These are phyloP conservation scores for Meyerozyma athensensis DNA, from an alignment of 1,139 yeast species.

Conservation along the genomic window DNA sequence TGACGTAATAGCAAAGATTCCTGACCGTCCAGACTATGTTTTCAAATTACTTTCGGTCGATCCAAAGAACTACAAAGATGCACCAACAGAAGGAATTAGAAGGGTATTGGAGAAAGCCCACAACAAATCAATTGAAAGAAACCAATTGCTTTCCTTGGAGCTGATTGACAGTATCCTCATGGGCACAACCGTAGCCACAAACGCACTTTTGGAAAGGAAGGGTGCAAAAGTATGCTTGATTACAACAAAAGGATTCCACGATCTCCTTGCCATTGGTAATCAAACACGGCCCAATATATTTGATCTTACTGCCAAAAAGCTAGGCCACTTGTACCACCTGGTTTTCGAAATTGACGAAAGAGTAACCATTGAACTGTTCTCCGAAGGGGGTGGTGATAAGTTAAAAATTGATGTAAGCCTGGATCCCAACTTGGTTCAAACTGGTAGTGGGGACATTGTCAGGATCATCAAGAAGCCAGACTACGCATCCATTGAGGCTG, in stretches of 20 bases:
- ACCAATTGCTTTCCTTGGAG: constrained; percentile 25
- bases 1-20: constrained; percentile 60
- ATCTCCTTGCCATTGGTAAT: constrained; percentile 39
- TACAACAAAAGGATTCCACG: constrained; percentile 51
- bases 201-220: constrained; percentile 43
- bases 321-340: constrained; percentile 29
- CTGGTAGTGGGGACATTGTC: constrained; percentile 35
- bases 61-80: constrained; percentile 80
- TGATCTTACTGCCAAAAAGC: constrained; percentile 33
- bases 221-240: constrained; percentile 48
- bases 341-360: constrained; percentile 41
- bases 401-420: constrained; percentile 14
- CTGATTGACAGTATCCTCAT: constrained; percentile 29
- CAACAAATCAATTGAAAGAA: constrained; percentile 43
- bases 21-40: constrained; percentile 32
- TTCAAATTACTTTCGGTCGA: constrained; percentile 80
- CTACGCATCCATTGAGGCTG: constrained; percentile 19
- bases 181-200: constrained; percentile 41
- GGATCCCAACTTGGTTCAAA: constrained; percentile 21
- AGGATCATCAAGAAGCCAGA: constrained; percentile 30
- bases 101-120: constrained; percentile 62
- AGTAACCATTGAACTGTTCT: constrained; percentile 33
- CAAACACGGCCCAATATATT: constrained; percentile 38
- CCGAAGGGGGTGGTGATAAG: constrained; percentile 40
- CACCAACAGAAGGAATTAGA: constrained; percentile 88